Conservation (phyloP, 1,284 basidiomycete genomes). For the Moniliophthora roreri region DNA sequence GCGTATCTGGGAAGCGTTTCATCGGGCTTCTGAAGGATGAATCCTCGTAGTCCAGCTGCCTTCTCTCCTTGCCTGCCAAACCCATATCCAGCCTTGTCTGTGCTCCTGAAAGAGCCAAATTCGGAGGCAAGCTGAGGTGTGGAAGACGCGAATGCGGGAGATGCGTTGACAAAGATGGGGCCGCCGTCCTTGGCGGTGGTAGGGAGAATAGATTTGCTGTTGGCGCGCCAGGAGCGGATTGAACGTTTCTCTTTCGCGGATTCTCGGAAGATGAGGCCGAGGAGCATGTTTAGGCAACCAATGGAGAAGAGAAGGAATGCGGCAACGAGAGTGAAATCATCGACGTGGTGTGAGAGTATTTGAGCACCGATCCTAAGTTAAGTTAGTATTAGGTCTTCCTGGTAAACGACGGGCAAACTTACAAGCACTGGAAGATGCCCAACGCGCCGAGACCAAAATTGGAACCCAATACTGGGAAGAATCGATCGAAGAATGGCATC, state of each 20-base stretch:
- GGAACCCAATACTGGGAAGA: slow-evolving; percentile 85
- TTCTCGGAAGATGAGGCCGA: slow-evolving; percentile 74
- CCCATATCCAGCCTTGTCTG: slow-evolving; percentile 54
- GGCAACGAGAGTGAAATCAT: slow-evolving; percentile 78
- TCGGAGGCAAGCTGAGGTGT: slow-evolving; percentile 21
- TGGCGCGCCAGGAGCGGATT: slow-evolving; percentile 63
- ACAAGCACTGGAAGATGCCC: slow-evolving; percentile 83
- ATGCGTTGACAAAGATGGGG: slow-evolving; percentile 42
- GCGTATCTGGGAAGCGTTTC: slow-evolving; percentile 61
- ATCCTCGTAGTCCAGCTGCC: slow-evolving; percentile 58
- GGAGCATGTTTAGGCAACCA: slow-evolving; percentile 80
- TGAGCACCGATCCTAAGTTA: slow-evolving; percentile 64
- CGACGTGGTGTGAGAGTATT: slow-evolving; percentile 79
- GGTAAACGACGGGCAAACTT: slow-evolving; percentile 23
- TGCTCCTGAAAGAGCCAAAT: slow-evolving; percentile 17
- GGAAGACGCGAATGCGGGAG: slow-evolving; percentile 37
- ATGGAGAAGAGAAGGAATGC: slow-evolving; percentile 86
- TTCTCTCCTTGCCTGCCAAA: slow-evolving; percentile 80
- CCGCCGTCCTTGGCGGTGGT: slow-evolving; percentile 37
- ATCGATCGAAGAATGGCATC: slow-evolving; percentile 67
- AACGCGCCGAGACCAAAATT: slow-evolving; percentile 81
- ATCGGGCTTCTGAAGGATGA: slow-evolving; percentile 48
- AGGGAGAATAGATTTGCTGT: slow-evolving; percentile 60
- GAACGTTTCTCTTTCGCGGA: slow-evolving; percentile 62
- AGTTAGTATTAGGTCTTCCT: neutral